Evolutionary conservation across 768 basidiomycete species (phyloP).

Genomic region (Suillus sp.): DNA sequence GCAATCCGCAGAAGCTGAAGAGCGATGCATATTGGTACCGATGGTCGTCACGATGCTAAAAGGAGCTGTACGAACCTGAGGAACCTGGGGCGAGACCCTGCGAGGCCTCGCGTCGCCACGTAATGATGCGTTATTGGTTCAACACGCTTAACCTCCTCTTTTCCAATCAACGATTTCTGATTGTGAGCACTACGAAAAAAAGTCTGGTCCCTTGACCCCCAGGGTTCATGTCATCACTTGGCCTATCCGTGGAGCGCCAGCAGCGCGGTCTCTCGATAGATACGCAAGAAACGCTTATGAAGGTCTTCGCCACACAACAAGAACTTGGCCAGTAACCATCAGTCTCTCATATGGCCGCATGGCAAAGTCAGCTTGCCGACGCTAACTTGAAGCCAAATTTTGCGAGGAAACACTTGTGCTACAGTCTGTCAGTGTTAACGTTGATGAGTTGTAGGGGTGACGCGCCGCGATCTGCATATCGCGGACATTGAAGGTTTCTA

Average conservation of each 20-base stretch:
- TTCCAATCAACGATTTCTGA: neutral
- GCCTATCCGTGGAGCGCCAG: neutral
- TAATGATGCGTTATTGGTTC: neutral
- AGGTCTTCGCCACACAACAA: neutral
- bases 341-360: neutral
- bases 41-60: neutral
- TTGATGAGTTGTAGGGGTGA: neutral
- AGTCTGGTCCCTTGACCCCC: neutral
- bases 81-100: neutral
- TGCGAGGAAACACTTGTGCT: neutral
- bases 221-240: neutral
- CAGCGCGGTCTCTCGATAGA: neutral
- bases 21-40: neutral
- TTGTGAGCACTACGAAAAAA: neutral
- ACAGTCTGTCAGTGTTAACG: neutral
- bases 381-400: neutral
- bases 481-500: neutral
- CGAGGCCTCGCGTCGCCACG: neutral
- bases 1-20: neutral
- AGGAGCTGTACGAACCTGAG: neutral
- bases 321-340: neutral
- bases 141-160: neutral
- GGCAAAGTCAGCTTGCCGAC: neutral
- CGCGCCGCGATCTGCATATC: neutral
- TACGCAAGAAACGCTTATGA: neutral